Evolutionary conservation across 2,329 filamentous ascomycete genomes (phyloP).

Genomic region (Calcarisporium arbuscula): DNA sequence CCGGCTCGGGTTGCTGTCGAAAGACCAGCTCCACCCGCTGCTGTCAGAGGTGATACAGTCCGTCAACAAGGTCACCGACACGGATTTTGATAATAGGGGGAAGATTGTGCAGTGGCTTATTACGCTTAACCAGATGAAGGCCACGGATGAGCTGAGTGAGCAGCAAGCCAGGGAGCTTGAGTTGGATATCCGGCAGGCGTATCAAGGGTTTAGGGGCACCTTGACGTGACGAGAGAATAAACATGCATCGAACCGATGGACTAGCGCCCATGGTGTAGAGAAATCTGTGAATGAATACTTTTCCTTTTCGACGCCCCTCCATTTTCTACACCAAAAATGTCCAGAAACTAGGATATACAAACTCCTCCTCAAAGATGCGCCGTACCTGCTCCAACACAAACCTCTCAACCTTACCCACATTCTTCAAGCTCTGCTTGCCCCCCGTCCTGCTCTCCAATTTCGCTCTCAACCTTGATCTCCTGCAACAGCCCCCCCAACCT

Average conservation of each 20-base stretch:
- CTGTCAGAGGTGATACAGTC: constrained; percentile 94
- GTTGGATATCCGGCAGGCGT: constrained; percentile 89
- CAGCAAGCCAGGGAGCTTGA: constrained; percentile 84
- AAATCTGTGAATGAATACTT: not conserved
- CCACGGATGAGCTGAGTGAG: constrained; percentile 81
- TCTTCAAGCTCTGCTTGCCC: constrained; percentile 92
- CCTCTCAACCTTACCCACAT: constrained; percentile 96
- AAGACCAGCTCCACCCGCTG: constrained; percentile 92
- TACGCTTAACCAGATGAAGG: constrained; percentile 94
- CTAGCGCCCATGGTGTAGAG: not conserved
- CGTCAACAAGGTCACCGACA: constrained; percentile 93
- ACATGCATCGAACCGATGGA: not conserved
- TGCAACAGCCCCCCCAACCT: constrained; percentile 71
- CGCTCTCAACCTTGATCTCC: constrained; percentile 93
- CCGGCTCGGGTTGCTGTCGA: constrained; percentile 84
- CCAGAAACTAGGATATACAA: constrained; percentile 98
- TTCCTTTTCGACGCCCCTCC: constrained; percentile 1
- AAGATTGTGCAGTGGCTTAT: constrained; percentile 99
- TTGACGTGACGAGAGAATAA: constrained; percentile 42
- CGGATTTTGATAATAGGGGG: constrained; percentile 88
- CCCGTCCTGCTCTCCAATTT: constrained; percentile 90
- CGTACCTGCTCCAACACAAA: constrained; percentile 96
- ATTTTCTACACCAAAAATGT: constrained; percentile 73
- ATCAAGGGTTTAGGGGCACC: constrained; percentile 85
- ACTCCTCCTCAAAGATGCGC: constrained; percentile 96